These are phyloP conservation scores for Amanita fuliginea DNA, from an alignment of 768 basidiomycete genomes.

Conservation along the genomic window DNA sequence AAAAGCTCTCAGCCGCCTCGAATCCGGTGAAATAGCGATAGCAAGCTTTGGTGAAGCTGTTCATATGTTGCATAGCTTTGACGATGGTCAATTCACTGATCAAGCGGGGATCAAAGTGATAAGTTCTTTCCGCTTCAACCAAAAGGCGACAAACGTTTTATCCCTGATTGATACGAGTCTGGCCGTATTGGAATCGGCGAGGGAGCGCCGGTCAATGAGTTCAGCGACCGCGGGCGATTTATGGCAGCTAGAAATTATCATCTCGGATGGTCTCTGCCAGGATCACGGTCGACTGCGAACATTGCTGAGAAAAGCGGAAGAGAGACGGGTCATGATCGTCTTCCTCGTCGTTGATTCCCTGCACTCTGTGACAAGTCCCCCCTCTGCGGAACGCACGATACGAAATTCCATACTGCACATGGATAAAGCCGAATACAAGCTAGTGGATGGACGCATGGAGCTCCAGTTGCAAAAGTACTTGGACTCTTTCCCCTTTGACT, in stretches of 20 bases:
- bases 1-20: conserved; percentile 82
- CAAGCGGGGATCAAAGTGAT: conserved; percentile 73
- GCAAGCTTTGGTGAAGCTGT: conserved; percentile 84
- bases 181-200: conserved; percentile 59
- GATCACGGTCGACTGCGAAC: conserved; percentile 81
- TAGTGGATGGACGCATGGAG: conserved; percentile 72
- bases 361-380: conserved; percentile 25
- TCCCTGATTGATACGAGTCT: conserved; percentile 74
- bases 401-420: conserved; percentile 84
- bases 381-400: conserved; percentile 14
- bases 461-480: conserved; percentile 82
- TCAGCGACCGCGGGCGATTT: conserved; percentile 68
- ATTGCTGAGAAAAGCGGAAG: conserved; percentile 74
- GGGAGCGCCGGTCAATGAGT: conserved; percentile 50
- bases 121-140: conserved; percentile 79
- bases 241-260: conserved; percentile 98
- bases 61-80: conserved; percentile 83
- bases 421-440: conserved; percentile 85
- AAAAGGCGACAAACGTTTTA: conserved; percentile 81
- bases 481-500: conserved; percentile 97
- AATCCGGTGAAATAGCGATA: conserved; percentile 90
- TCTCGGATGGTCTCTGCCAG: conserved; percentile 98
- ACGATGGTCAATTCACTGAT: conserved; percentile 71
- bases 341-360: conserved; percentile 94
- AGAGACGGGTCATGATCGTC: conserved; percentile 88